Conservation (phyloP, 257 asterid species). For the Fraxinus anomala region DNA sequence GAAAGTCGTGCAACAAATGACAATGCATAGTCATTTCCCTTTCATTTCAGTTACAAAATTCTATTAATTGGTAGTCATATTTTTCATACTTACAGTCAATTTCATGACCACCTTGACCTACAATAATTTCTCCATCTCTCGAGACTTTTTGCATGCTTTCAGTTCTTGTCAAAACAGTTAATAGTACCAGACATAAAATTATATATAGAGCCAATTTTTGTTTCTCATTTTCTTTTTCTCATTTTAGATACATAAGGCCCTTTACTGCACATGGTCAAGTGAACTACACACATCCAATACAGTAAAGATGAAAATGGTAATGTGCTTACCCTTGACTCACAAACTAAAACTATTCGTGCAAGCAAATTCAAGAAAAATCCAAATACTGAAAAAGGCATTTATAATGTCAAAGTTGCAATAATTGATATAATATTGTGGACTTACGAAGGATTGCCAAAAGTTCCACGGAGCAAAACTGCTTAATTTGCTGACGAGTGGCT, state of each 20-base stretch:
- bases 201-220: neutral
- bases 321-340: neutral
- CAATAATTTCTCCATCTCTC: neutral
- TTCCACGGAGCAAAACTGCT: neutral
- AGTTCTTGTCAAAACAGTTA: neutral
- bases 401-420: neutral
- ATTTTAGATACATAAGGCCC: neutral
- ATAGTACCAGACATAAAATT: neutral
- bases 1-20: neutral
- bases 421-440: neutral
- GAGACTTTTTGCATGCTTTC: neutral
- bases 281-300: neutral
- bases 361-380: neutral
- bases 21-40: neutral
- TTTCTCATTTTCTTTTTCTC: neutral
- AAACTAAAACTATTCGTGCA: neutral
- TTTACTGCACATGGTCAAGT: neutral
- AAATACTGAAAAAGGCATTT: neutral
- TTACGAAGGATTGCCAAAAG: slow-evolving; percentile 4
- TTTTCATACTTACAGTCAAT: neutral
- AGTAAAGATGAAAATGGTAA: neutral
- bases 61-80: neutral
- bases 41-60: neutral
- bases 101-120: neutral
- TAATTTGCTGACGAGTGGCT: slow-evolving; percentile 4